Percentiles rank a stretch among this genome's conserved stretches.
Evolutionary conservation across 2,329 filamentous ascomycete species (phyloP).

Genomic region (Pseudocercospora musae): DNA sequence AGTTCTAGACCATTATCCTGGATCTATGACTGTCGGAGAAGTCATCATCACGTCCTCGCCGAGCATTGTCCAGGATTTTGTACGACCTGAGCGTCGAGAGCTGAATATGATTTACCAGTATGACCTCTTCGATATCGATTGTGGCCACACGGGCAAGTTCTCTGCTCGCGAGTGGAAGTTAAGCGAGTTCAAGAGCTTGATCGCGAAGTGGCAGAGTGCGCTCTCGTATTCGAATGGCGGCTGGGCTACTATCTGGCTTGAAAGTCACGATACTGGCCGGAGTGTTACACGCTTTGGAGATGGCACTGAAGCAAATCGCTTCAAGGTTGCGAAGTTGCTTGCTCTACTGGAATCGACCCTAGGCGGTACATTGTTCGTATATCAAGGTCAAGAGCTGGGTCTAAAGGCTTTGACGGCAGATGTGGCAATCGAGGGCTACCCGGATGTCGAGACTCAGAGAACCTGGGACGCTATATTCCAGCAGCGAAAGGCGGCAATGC

Average conservation of each 20-base stretch:
- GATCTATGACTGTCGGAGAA: constrained; percentile 47
- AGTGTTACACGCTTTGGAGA: constrained; percentile 55
- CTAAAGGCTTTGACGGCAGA: constrained; percentile 59
- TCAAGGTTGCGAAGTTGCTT: constrained; percentile 56
- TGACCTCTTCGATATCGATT: constrained; percentile 53
- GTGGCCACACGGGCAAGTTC: constrained; percentile 43
- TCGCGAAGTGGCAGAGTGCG: constrained; percentile 58
- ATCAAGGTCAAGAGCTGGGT: constrained; percentile 65
- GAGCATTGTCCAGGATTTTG: constrained; percentile 49
- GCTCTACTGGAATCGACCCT: constrained; percentile 55
- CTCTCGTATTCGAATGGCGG: constrained; percentile 55
- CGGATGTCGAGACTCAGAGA: constrained; percentile 56
- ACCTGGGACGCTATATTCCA: neutral
- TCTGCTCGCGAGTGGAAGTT: constrained; percentile 51
- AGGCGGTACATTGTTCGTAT: constrained; percentile 61
- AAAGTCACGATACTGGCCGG: constrained; percentile 64
- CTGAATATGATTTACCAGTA: constrained; percentile 71
- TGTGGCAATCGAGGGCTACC: constrained; percentile 61
- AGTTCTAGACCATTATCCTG: constrained; percentile 43
- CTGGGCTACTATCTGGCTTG: constrained; percentile 63
- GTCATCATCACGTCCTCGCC: constrained; percentile 46
- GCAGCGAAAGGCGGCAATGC: neutral
- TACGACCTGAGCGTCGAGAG: constrained; percentile 53
- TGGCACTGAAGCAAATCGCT: constrained; percentile 45
- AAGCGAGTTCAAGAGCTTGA: constrained; percentile 47